Base-by-base conservation (phyloP, 2,329 filamentous ascomycete genomes). In the Aschersonia sp. region DNA sequence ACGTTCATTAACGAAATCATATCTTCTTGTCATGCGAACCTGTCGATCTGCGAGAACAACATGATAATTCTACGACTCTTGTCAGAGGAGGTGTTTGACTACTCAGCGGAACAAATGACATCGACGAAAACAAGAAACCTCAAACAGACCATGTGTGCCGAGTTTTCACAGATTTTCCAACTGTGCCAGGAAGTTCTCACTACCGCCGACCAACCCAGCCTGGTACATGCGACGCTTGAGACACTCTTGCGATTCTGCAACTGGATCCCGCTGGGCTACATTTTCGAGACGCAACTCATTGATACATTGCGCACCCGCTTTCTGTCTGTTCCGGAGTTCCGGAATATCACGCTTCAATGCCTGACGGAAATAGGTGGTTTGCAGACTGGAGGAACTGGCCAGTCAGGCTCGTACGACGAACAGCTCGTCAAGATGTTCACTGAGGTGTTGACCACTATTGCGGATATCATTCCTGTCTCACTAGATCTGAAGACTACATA, bases 1-100 rank as follows among this genome's bases (percentile, higher is more conserved):
- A 95, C 89, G 28, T 98, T 98, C 68, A 97, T 98, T 77, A 97
- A 97, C 73, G 92, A 98, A 72, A 98, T 98, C 67, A 89, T 98
- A 58, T 85, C 88, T 29, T 91, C 92, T 48, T 97, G 89, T 69
- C 89, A 94, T 64, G 91, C 87, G 56, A 96, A 85, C 67, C 74
- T 98, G 47, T 92, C 91, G 40, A 94, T 98, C 58, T 98, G 94
- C 77, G 92, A 98, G 71, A 98, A 98, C 73, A 98, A 98, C 74
- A 98, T 98, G 92, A 89, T 87, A 54, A 97, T 98, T 58, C 78
- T 98, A 56, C 84, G 92, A 51, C 72, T 98, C 58, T 77, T 98
- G 44, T 98, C 92, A 5, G 92, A 98, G 66, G 92, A 98, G 66
- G 91, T 98, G 40, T 98, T 98, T 61, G 92, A 98, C 71, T 98